Base-by-base conservation (phyloP, 139 green algal genomes). In the Volvox africanus region DNA sequence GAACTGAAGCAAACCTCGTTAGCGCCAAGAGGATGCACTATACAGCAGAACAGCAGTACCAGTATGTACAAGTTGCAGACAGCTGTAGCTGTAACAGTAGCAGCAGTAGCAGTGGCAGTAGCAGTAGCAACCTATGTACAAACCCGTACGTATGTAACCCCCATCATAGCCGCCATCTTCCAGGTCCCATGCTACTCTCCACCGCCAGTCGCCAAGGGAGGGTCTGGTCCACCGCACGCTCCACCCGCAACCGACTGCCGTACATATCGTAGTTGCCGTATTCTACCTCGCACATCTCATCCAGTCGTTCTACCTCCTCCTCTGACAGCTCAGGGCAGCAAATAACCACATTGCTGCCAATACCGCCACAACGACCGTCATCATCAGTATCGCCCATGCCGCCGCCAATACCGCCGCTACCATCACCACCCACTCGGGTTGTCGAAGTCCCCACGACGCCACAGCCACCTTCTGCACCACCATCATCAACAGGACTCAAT, bases 301-400 rank as follows among this genome's bases (percentile, higher is more conserved):
- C 26, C 33, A 89, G 36, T 21, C 24, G 33, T 33, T 18, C 67
- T 22, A n/a, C 83, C 65, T 89, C 83, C 0, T 37, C 67, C 36
- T 68, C 83, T 26, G 36, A 32, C 67, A 89, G 83, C 65, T 89
- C 67, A 11, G 83, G 67, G 36, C 83, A 89, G 67, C 83, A 89
- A 71, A 89, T 65, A 19, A 80, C 83, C 62, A 21, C 83, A 20
- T 22, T 33, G 13, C 33, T 12, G 21, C 22, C 36, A 18, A 1
- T 61, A 1, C 61, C 50, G 79, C 1, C 36, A 19, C 20, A 61
- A 35, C 76, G 50, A 0, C n/a, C n/a, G n/a, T n/a, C n/a, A n/a
- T n/a, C n/a, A n/a, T n/a, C n/a, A n/a, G 0, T 35, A 9, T 22
- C 22, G 2, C 33, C 6, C 18, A 11, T 24, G 21, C 33, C 33